These are phyloP conservation scores for Arxiozyma telluris DNA, from an alignment of 1,139 yeast genomes.

Conservation along the genomic window DNA sequence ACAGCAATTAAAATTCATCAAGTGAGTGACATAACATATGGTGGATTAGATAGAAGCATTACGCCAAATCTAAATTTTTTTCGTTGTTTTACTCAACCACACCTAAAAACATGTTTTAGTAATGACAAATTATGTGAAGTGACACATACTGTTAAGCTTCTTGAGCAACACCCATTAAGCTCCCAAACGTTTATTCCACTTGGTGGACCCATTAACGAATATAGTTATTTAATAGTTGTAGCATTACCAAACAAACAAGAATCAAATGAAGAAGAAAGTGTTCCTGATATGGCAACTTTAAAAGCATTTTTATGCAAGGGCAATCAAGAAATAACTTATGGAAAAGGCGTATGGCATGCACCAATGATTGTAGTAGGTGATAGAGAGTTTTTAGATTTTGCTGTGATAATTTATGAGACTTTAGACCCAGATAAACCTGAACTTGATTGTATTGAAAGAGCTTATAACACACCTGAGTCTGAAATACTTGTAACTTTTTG, in stretches of 20 bases:
- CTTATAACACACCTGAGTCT: conserved; percentile 14
- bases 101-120: conserved; percentile 35
- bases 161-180: conserved; percentile 86
- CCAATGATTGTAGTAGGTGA: conserved; percentile 74
- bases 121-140: conserved; percentile 5
- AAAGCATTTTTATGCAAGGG: conserved; percentile 71
- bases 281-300: conserved; percentile 54
- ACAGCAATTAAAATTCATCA: conserved; percentile 73
- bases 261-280: conserved; percentile 25
- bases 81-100: conserved; percentile 67
- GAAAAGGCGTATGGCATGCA: conserved; percentile 73
- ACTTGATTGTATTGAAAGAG: conserved; percentile 78
- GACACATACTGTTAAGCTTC: conserved; percentile 52
- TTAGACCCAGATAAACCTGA: conserved; percentile 53
- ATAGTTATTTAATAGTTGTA: conserved; percentile 71
- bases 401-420: conserved; percentile 68
- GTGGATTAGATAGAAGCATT: conserved; percentile 27
- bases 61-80: conserved; percentile 76
- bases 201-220: conserved; percentile 43
- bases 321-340: conserved; percentile 84
- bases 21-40: conserved; percentile 59
- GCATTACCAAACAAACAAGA: conserved; percentile 37
- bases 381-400: conserved; percentile 56
- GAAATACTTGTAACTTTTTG: background rate
- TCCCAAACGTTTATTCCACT: conserved; percentile 87